phyloP scores from a whole-genome alignment of 2,329 filamentous ascomycete genomes.

The Fusarium nygamai region DNA sequence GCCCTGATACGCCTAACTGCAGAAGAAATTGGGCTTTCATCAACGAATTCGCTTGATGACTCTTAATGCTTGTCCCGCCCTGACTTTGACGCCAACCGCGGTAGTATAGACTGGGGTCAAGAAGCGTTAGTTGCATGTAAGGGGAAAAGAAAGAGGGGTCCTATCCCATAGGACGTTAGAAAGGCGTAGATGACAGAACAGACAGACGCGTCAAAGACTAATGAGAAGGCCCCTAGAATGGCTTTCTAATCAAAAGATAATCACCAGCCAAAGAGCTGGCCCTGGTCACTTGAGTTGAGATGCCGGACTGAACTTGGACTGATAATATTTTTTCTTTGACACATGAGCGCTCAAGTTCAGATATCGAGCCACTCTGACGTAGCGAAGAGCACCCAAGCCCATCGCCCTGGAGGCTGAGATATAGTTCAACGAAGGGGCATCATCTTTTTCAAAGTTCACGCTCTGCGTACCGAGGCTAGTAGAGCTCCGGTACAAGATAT shows the following conservation, averaged over 20 bases:
- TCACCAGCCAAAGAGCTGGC: background rate
- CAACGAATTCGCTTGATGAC: conserved; percentile 6
- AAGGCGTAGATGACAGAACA: conserved; percentile 23
- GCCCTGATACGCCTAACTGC: background rate
- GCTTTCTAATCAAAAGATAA: conserved; percentile 1
- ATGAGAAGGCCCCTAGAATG: conserved; percentile 5
- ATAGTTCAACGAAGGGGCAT: conserved; percentile 12
- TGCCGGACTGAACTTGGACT: background rate
- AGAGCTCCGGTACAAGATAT: conserved; percentile 13
- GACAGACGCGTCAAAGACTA: conserved; percentile 1
- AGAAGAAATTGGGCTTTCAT: background rate
- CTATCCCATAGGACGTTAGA: background rate
- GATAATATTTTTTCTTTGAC: background rate
- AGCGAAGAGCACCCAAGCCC: background rate
- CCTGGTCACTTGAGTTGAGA: background rate
- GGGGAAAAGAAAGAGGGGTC: conserved; percentile 7
- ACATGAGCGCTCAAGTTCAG: background rate
- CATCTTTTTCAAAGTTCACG: conserved; percentile 8
- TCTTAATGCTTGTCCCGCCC: conserved; percentile 17
- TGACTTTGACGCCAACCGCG: conserved; percentile 21
- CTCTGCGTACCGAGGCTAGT: conserved; percentile 30
- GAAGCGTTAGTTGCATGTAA: conserved; percentile 12
- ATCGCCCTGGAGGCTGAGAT: conserved; percentile 9
- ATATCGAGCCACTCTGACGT: conserved; percentile 7
- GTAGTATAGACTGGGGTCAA: conserved; percentile 12